These are phyloP conservation scores for Exserohilum turcica DNA, from an alignment of 2,329 filamentous ascomycete genomes.

Conservation along the genomic window DNA sequence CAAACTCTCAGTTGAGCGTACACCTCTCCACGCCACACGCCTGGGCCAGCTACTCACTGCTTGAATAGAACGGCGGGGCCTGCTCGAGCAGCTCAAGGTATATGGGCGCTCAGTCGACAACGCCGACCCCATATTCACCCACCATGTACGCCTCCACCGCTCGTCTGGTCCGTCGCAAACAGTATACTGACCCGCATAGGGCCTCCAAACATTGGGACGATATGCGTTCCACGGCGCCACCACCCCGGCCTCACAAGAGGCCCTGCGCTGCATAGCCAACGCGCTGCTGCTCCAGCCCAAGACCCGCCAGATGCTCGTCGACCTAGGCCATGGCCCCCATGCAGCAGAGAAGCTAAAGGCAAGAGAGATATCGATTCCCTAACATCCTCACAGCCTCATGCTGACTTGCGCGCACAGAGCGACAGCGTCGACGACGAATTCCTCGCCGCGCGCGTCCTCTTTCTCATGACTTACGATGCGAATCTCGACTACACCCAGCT, in stretches of 20 bases:
- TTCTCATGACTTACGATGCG: conserved; percentile 78
- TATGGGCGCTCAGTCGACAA: conserved; percentile 73
- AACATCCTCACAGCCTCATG: background rate
- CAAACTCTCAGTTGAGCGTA: conserved; percentile 65
- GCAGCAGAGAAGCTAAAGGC: conserved; percentile 72
- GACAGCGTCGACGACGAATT: conserved; percentile 86
- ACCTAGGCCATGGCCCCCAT: conserved; percentile 69
- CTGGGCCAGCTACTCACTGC: conserved; percentile 11
- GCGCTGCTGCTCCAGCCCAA: conserved; percentile 72
- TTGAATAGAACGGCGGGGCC: conserved; percentile 63
- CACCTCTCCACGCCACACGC: conserved; percentile 25
- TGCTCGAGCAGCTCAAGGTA: conserved; percentile 71
- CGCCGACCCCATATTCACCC: conserved; percentile 84
- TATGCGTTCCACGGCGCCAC: conserved; percentile 74
- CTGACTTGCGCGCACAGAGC: conserved; percentile 49
- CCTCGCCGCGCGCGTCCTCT: conserved; percentile 76
- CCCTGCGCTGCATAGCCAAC: conserved; percentile 83
- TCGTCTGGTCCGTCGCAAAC: background rate
- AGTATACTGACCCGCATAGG: conserved; percentile 56
- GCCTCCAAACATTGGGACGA: conserved; percentile 71
- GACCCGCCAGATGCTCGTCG: conserved; percentile 74
- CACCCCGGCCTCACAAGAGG: conserved; percentile 68
- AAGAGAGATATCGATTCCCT: conserved; percentile 11
- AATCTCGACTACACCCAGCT: conserved; percentile 69
- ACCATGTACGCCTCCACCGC: conserved; percentile 61